Percentiles rank a stretch among this genome's conserved stretches.
Evolutionary conservation across 1,284 basidiomycete species (phyloP).

Genomic region (Sporisorium sorghi): DNA sequence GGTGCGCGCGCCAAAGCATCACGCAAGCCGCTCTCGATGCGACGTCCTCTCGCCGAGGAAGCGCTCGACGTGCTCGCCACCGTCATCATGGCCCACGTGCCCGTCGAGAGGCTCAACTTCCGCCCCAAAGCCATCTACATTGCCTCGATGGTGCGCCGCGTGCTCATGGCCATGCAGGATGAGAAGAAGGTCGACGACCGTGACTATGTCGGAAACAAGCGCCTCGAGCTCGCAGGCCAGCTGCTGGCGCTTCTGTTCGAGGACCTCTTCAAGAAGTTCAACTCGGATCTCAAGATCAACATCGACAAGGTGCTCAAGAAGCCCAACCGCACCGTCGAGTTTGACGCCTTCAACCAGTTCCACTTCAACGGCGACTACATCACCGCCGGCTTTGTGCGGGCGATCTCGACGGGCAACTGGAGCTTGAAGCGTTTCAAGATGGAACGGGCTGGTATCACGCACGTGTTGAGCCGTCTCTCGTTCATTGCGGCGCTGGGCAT

Average conservation of each 20-base stretch:
- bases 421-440: conserved; percentile 99
- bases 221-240: conserved; percentile 96
- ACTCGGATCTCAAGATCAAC: conserved; percentile 91
- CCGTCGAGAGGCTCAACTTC: conserved; percentile 90
- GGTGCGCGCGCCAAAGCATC: conserved; percentile 91
- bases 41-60: conserved; percentile 90
- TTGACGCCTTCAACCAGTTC: conserved; percentile 94
- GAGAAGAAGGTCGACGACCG: conserved; percentile 97
- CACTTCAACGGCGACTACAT: conserved; percentile 87
- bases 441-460: conserved; percentile 99
- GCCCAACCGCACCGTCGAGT: conserved; percentile 91
- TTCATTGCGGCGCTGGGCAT: conserved; percentile 99
- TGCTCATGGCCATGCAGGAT: conserved; percentile 95
- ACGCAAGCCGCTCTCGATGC: conserved; percentile 76
- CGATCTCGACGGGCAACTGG: conserved; percentile 99
- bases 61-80: conserved; percentile 95
- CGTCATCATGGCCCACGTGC: conserved; percentile 96
- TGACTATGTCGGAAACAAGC: conserved; percentile 99
- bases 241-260: conserved; percentile 94
- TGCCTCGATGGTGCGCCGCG: conserved; percentile 95
- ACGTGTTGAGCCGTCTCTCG: conserved; percentile 92
- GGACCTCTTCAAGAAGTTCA: conserved; percentile 99
- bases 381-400: conserved; percentile 94
- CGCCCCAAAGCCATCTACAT: conserved; percentile 96
- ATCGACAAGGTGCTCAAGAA: conserved; percentile 99